Base-by-base conservation (phyloP, 2,329 filamentous ascomycete species). In the Trichoderma sp. region DNA sequence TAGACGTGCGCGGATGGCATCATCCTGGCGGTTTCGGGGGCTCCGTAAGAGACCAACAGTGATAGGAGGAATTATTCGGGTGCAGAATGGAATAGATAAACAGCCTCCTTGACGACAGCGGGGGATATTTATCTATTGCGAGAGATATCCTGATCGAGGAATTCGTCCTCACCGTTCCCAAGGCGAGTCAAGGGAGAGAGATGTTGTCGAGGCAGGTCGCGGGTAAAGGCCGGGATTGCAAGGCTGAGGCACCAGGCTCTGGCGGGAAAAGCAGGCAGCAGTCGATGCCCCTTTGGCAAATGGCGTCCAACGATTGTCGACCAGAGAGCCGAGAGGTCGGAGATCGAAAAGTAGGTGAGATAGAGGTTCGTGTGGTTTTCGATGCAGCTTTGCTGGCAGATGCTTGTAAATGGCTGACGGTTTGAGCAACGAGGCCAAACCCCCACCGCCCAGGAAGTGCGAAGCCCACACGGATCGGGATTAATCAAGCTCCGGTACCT, bases 1-100 rank as follows among this genome's bases (percentile, higher is more conserved):
- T 92, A 93, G 81, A 92, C 87, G 84, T 91, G 91, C 80, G 89
- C 86, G 81, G 89, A 88, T 76, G 88, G 89, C 86, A 92, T 90
- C 91, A 92, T 92, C 79, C 84, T 87, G 81, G 80, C 74, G 68
- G 62, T 53, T 66, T 73, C 41, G 71, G 71, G 59, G 59, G 59
- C n/a, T 65, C 29, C 71, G 41, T 73, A 29, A 31, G 14, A 45
- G 21, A 31, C 60, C 71, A 38, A 73, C 60, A 65, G 71, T 62
- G 31, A 16, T 18, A 56, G 41, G 21, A n/a, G 35, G 21, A 9
- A 21, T 35, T 3, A 29, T 38, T 41, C 29, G 11, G 41, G 11
- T 18, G 29, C 6, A 14, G 33, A 31, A 1, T n/a, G 9, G 31
- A 18, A 29, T n/a, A 56, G 60, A 21, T n/a, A 29, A n/a, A 27